Evolutionary conservation across 1,139 yeast species (phyloP), one percentile per base, ranked within the genome.

Genomic region (Entelexis sorbosivorans): DNA sequence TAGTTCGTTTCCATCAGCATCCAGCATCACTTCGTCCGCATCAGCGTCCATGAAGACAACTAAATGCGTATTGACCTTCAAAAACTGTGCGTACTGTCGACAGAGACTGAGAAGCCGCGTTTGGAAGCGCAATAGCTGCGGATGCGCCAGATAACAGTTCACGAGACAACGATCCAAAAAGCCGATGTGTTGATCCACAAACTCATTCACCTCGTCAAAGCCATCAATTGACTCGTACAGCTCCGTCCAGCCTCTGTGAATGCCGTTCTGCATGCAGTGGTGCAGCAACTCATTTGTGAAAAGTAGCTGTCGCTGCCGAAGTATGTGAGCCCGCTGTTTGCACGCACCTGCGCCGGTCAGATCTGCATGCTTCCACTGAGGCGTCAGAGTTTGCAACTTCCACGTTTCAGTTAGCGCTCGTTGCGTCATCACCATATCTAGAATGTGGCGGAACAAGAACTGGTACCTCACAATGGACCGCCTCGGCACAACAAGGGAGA

Each of bases 391-490:
- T 43, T 83, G 77, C 58, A 83, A 93, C 40, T 74, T 69, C 96
- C 96, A 87, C 0, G 86, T 77, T 26, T 72, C 72, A 52, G 77
- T 82, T 50, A 85, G 72, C 22, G 75, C 69, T 54, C 76, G 75
- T 59, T 78, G 79, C 11, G 84, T 72, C 60, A 78, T 80, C 56
- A 79, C 80, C 22, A 87, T 64, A 36, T 81, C 73, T 29, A 82
- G 67, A 43, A 85, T 71, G 58, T 85, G 81, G 58, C 96, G 78
- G 61, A 85, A 87, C 52, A 88, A 69, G 32, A 87, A 70, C 64
- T 89, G 96, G 62, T 83, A 88, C 55, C 93, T 88, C 47, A 81
- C 75, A 33, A 87, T 72, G 31, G 82, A 78, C 42, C 86, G 82
- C 54, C 81, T 77, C 26, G 84, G 79, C 3, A 88, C 68, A 0